phyloP scores from a whole-genome alignment of 2,329 filamentous ascomycete species.

The Alternaria brassicae region DNA sequence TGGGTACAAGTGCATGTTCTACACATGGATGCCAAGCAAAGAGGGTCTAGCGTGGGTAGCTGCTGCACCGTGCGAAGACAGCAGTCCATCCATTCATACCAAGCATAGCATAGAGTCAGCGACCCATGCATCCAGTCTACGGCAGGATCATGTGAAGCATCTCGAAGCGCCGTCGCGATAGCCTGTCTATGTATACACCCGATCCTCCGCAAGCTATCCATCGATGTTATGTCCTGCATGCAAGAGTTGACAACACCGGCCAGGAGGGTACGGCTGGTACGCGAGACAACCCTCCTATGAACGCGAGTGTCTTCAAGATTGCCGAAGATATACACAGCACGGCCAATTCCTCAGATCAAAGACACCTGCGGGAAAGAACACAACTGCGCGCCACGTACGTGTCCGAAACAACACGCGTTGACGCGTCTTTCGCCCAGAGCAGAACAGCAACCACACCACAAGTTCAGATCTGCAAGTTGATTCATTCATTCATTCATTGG shows the following conservation, averaged over 20 bases:
- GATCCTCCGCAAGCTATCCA: not conserved
- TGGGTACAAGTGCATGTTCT: slow-evolving; percentile 32
- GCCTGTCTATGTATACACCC: not conserved
- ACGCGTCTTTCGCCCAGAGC: not conserved
- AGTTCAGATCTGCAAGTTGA: not conserved
- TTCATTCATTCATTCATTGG: not conserved
- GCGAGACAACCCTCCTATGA: too few species aligned
- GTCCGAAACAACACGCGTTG: not conserved
- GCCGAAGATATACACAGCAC: not conserved
- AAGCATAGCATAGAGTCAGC: not conserved
- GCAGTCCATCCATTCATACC: not conserved
- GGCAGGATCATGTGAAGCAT: not conserved
- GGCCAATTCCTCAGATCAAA: not conserved
- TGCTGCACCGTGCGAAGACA: slow-evolving; percentile 15
- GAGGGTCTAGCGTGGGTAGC: slow-evolving; percentile 22
- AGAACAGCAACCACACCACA: not conserved
- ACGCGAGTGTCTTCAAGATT: not conserved
- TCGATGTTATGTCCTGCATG: not conserved
- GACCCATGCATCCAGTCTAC: not conserved
- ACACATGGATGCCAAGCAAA: slow-evolving; percentile 26
- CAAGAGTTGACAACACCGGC: too few species aligned
- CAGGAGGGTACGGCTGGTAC: rapidly evolving
- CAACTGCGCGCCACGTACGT: not conserved
- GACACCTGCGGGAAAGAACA: not conserved
- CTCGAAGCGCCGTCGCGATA: not conserved